Conservation (phyloP, 257 asterid species). For the Solanum pennellii region DNA sequence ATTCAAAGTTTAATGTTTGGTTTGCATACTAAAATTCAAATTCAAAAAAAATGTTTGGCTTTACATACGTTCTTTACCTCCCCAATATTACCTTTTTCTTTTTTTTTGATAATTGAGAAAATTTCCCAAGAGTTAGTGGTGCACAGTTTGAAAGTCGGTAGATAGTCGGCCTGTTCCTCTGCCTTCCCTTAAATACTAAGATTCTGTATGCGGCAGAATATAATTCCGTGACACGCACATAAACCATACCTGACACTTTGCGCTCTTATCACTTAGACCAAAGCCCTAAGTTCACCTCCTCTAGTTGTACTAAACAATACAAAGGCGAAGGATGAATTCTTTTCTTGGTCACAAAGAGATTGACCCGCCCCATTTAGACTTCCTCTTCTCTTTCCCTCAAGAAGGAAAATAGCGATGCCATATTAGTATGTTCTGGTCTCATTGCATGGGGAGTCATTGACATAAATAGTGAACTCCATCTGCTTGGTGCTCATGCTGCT, state of each 20-base stretch:
- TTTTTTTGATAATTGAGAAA: neutral
- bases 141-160: neutral
- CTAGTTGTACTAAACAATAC: neutral
- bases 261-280: neutral
- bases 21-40: neutral
- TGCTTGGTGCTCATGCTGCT: neutral
- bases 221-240: neutral
- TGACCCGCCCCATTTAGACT: neutral
- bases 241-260: neutral
- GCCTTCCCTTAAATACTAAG: neutral
- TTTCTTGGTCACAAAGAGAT: neutral
- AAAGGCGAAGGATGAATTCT: neutral
- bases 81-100: neutral
- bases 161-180: neutral
- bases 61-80: neutral
- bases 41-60: neutral
- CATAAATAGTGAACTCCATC: neutral
- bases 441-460: neutral
- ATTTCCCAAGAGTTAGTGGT: neutral
- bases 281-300: neutral
- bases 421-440: neutral
- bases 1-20: neutral
- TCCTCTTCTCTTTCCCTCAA: neutral
- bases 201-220: neutral
- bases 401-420: neutral